Conservation (phyloP, 805 yeast genomes). For the Danielozyma ontarioensis region DNA sequence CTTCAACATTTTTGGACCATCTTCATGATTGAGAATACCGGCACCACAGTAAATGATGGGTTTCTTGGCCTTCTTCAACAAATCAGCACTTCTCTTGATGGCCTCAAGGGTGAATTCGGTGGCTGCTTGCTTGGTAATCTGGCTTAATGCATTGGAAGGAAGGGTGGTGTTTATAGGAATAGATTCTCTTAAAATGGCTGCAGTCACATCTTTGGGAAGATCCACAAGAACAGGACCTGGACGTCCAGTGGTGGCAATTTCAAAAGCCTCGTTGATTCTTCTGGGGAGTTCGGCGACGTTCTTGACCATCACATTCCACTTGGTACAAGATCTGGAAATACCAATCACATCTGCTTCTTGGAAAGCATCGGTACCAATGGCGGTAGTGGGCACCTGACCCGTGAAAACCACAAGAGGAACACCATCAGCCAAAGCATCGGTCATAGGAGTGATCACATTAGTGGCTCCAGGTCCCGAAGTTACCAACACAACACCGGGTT, state of each 20-base stretch:
- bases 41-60: conserved; percentile 92
- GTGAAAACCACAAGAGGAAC: conserved; percentile 94
- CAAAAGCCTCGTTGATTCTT: conserved; percentile 96
- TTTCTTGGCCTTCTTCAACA: conserved; percentile 76
- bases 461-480: conserved; percentile 99
- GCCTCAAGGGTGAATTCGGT: conserved; percentile 72
- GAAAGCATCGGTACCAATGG: conserved; percentile 98
- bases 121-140: conserved; percentile 63
- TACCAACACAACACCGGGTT: conserved; percentile 95
- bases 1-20: conserved; percentile 73
- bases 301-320: conserved; percentile 99
- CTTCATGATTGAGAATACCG: conserved; percentile 75
- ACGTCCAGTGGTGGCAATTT: conserved; percentile 91
- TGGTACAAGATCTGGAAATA: conserved; percentile 94
- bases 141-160: conserved; percentile 67
- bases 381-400: conserved; percentile 94
- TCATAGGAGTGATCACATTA: conserved; percentile 96
- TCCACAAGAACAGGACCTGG: conserved; percentile 99
- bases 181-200: conserved; percentile 78
- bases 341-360: conserved; percentile 99
- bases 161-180: conserved; percentile 78
- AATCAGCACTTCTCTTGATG: conserved; percentile 68
- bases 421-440: conserved; percentile 96
- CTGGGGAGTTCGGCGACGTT: conserved; percentile 90
- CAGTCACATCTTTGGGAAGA: conserved; percentile 96